Evolutionary conservation across 2,329 filamentous ascomycete genomes (phyloP).

Genomic region (Apiospora sp.): DNA sequence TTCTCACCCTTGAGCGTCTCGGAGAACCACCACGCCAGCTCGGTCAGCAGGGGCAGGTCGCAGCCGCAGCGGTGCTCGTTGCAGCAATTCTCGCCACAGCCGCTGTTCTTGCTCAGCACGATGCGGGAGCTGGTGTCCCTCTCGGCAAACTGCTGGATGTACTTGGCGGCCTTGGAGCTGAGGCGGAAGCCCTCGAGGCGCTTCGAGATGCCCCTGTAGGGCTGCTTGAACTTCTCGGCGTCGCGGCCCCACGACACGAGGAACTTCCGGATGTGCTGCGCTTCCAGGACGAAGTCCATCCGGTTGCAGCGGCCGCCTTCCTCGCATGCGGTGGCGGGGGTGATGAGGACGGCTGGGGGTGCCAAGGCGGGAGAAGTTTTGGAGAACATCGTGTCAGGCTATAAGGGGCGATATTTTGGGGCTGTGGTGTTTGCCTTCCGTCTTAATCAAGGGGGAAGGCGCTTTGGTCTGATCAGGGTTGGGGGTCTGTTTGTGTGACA

Average conservation of each 20-base stretch:
- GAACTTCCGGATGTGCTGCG: not conserved
- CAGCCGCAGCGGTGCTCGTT: not conserved
- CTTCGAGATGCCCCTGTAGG: not conserved
- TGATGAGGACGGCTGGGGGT: not conserved
- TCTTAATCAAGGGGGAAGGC: not conserved
- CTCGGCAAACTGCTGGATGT: constrained; percentile 3
- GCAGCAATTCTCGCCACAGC: not conserved
- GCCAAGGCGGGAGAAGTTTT: not conserved
- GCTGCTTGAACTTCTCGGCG: not conserved
- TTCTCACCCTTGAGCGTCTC: not conserved
- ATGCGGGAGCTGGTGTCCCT: not conserved
- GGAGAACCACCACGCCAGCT: constrained; percentile 7
- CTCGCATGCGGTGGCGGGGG: not conserved
- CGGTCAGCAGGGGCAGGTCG: not conserved
- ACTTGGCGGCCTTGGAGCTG: not conserved
- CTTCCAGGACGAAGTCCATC: not conserved
- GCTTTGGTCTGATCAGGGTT: no score
- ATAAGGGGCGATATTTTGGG: not conserved
- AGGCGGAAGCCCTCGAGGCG: not conserved
- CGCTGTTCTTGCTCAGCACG: not conserved
- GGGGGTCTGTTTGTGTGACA: not conserved
- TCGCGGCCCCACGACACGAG: not conserved
- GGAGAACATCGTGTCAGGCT: not conserved
- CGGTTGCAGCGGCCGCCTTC: not conserved
- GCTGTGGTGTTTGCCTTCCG: not conserved